Conservation (phyloP, 495 filamentous ascomycete species). For the Rhypophila decipiens region DNA sequence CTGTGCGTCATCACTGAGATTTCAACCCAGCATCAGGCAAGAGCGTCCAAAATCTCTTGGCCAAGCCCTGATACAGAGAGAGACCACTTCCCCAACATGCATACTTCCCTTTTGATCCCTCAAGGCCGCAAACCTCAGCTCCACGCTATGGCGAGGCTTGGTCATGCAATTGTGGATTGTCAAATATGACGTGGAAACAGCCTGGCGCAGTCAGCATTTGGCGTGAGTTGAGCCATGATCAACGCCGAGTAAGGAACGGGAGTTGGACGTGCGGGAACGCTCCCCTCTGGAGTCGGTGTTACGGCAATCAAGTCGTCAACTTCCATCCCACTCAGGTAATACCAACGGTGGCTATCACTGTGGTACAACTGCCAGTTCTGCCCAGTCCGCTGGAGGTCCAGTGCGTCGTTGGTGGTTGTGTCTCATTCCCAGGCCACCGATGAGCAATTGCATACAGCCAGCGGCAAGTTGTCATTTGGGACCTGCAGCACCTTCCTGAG, state of each 20-base stretch:
- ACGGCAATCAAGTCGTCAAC: slow-evolving; percentile 1
- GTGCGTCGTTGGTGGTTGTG: background rate
- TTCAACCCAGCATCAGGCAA: no score
- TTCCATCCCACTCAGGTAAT: background rate
- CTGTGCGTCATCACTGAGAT: no score
- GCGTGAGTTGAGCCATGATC: background rate
- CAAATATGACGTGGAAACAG: background rate
- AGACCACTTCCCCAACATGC: no score
- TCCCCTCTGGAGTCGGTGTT: background rate
- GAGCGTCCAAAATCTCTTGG: no score
- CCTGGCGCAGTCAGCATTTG: no score
- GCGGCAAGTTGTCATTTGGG: slow-evolving; percentile 5
- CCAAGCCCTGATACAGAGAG: no score
- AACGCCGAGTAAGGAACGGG: background rate
- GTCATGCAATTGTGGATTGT: background rate
- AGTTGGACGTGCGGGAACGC: background rate
- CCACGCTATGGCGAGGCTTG: background rate
- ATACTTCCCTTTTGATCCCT: background rate
- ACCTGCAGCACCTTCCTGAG: slow-evolving; percentile 1
- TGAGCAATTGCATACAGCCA: slow-evolving; percentile 1
- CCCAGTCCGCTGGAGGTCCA: background rate
- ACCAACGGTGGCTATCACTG: background rate
- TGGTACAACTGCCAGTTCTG: background rate
- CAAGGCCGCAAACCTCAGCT: background rate
- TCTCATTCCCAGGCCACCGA: background rate